Conservation (phyloP, 805 yeast species). For the Wickerhamiella musiphila region DNA sequence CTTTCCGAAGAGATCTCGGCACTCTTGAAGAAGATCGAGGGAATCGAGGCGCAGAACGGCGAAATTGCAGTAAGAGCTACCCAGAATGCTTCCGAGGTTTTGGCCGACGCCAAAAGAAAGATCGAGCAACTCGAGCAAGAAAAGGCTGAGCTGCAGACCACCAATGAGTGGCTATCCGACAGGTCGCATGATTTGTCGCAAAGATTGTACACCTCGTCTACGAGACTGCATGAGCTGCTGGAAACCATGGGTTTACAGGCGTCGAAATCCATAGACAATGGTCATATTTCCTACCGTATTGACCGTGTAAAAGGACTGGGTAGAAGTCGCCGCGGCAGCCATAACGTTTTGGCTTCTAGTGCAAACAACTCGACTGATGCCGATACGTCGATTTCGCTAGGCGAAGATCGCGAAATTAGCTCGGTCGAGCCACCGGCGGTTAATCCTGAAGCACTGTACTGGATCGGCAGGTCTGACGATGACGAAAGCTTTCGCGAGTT, state of each 20-base stretch:
- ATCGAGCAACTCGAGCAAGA: conserved; percentile 2
- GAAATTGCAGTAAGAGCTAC: neutral
- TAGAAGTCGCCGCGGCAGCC: neutral
- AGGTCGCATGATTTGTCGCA: conserved; percentile 30
- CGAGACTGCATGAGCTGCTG: conserved; percentile 35
- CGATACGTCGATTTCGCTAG: no score
- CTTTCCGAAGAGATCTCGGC: conserved; percentile 10
- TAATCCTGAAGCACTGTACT: conserved; percentile 23
- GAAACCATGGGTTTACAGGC: conserved; percentile 67
- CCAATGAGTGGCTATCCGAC: conserved; percentile 12
- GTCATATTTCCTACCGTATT: conserved; percentile 21
- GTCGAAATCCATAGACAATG: conserved; percentile 25
- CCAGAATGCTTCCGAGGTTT: neutral
- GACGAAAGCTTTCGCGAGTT: conserved; percentile 14
- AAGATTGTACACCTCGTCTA: conserved; percentile 20
- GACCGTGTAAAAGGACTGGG: conserved; percentile 59
- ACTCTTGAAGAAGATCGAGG: conserved; percentile 6
- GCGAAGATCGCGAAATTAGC: neutral
- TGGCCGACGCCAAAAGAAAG: neutral
- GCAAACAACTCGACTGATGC: neutral
- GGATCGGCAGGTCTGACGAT: conserved; percentile 29
- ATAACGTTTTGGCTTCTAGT: neutral
- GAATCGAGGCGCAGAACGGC: neutral
- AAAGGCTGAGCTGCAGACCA: conserved; percentile 5
- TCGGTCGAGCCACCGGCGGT: neutral